Evolutionary conservation across 495 filamentous ascomycete species (phyloP).

Genomic region (Glarea lozoyensis): DNA sequence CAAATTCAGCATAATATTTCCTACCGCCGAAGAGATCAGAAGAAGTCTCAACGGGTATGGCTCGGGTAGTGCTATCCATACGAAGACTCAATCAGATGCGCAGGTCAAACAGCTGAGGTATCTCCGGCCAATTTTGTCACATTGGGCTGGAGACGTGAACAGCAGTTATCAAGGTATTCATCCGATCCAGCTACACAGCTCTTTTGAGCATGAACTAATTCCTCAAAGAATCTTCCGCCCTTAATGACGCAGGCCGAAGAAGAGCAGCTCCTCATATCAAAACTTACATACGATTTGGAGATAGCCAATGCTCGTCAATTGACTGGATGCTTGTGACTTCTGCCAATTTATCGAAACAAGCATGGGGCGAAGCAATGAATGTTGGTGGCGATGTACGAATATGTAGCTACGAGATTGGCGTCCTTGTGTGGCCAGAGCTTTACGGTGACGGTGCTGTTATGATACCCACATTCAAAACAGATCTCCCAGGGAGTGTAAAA

Average conservation of each 20-base stretch:
- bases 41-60: constrained; percentile 68
- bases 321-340: constrained; percentile 82
- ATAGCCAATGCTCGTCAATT: constrained; percentile 39
- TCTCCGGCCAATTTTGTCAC: constrained; percentile 56
- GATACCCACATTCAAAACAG: constrained; percentile 58
- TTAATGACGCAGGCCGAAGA: constrained; percentile 40
- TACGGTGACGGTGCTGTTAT: constrained; percentile 48
- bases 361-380: constrained; percentile 64
- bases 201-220: background rate
- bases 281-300: constrained; percentile 69
- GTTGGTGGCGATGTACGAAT: constrained; percentile 52
- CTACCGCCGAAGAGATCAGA: constrained; percentile 72
- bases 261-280: constrained; percentile 89
- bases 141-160: constrained; percentile 57
- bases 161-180: constrained; percentile 24
- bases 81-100: constrained; percentile 55
- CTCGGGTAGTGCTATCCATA: constrained; percentile 76
- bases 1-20: constrained; percentile 61
- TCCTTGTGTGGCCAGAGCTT: constrained; percentile 75
- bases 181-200: background rate
- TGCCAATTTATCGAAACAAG: constrained; percentile 82
- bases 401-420: constrained; percentile 78
- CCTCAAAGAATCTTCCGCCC: background rate
- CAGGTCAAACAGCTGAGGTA: constrained; percentile 72
- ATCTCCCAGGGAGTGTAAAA: constrained; percentile 30